Conservation (phyloP, 1,284 basidiomycete genomes). For the Pholiota adiposa region DNA sequence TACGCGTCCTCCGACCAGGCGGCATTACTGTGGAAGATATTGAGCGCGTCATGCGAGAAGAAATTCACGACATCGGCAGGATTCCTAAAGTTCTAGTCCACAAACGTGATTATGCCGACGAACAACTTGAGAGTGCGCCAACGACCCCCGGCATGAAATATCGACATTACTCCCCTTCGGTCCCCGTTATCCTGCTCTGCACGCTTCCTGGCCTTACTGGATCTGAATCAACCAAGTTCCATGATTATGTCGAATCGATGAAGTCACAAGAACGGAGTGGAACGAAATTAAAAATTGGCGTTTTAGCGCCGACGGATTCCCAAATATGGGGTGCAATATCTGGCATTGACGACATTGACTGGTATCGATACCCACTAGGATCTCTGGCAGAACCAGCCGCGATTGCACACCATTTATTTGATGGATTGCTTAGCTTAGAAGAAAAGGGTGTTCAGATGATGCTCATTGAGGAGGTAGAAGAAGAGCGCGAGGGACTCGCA, state of each 20-base stretch:
- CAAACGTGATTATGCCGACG: constrained; percentile 72
- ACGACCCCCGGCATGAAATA: constrained; percentile 99
- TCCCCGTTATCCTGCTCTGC: constrained; percentile 80
- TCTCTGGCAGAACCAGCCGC: constrained; percentile 59
- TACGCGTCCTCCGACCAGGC: constrained; percentile 90
- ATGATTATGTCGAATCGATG: constrained; percentile 47
- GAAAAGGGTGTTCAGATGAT: constrained; percentile 80
- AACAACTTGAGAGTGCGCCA: constrained; percentile 71
- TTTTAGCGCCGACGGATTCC: constrained; percentile 74
- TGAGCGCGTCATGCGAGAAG: constrained; percentile 57
- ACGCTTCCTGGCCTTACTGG: constrained; percentile 35
- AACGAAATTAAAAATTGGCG: constrained; percentile 55
- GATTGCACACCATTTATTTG: constrained; percentile 86
- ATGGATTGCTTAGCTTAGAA: constrained; percentile 87
- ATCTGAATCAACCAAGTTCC: constrained; percentile 39
- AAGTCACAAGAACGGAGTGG: constrained; percentile 16
- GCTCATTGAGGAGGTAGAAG: constrained; percentile 84
- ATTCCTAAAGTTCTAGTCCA: constrained; percentile 73
- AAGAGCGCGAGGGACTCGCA: constrained; percentile 87
- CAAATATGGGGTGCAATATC: constrained; percentile 41
- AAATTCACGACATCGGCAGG: constrained; percentile 34
- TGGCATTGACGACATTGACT: constrained; percentile 44
- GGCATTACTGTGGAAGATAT: constrained; percentile 93
- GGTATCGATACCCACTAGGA: constrained; percentile 68
- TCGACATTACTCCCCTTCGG: constrained; percentile 91